Evolutionary conservation across 1,284 basidiomycete genomes (phyloP), one percentile per base, ranked within the genome.

Genomic region (Heterobasidion annosum): DNA sequence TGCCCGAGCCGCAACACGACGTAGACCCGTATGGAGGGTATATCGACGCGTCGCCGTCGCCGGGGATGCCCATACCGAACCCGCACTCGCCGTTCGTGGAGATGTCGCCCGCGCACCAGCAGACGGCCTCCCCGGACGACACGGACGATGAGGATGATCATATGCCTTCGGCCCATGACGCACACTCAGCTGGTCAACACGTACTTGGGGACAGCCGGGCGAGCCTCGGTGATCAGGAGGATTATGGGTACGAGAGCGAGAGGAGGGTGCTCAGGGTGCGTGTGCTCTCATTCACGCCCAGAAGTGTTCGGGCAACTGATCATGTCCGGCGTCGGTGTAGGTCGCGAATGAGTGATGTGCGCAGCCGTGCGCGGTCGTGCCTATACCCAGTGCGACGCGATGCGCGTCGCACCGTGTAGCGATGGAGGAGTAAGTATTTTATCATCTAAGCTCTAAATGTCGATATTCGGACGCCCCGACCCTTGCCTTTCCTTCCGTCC

Each of bases 191-290:
- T 5, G n/a, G 45, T 32, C 42, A 43, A 16, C 45, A 32, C 16
- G 44, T 33, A 34, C 49, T 53, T 3, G 59, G 53, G 18, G 57
- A 57, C 19, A 55, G 58, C 25, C 60, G 65, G 19, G 57, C 56
- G 62, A 69, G 67, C 57, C 50, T 71, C 33, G 59, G 65, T 34
- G 71, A 73, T 46, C 68, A 71, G 34, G 68, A 71, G 44, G 72
- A 73, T 44, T 70, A 74, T 55, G 68, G 65, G 34, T 66, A 67
- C 56, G 68, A 63, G 58, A 66, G 58, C 47, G 66, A 66, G 57
- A 53, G 60, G 51, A 57, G 74, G 57, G 73, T 78, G 47, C 62
- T 79, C 51, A 77, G 77, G 73, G 76, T 78, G 46, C 42, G 70
- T 61, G 46, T 12, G 46, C 53, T 43, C 50, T 9, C 42, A 7